These are phyloP conservation scores for Fusarium stilboides DNA, from an alignment of 2,329 filamentous ascomycete genomes.

Conservation along the genomic window DNA sequence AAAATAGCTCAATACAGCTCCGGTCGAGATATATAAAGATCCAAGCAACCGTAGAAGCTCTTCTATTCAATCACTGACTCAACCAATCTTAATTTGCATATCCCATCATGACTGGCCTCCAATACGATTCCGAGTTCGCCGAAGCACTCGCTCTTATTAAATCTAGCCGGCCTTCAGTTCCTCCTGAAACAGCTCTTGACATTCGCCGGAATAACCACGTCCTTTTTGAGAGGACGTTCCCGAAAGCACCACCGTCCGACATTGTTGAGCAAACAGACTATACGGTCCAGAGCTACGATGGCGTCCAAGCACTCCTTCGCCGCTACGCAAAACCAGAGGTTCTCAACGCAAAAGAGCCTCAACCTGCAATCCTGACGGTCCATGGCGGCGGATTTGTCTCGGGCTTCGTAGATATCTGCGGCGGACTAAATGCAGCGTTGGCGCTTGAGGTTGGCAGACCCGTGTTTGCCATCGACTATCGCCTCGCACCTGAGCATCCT, in stretches of 20 bases:
- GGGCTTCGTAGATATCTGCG: constrained; percentile 14
- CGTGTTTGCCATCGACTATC: constrained; percentile 44
- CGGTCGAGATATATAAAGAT: constrained; percentile 18
- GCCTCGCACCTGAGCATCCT: constrained; percentile 41
- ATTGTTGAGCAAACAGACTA: constrained; percentile 30
- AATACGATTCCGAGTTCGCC: constrained; percentile 42
- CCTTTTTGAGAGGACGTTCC: constrained; percentile 23
- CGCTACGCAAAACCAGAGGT: constrained; percentile 28
- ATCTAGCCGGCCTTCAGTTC: constrained; percentile 15
- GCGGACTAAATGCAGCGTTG: constrained; percentile 11
- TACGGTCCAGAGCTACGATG: constrained; percentile 34
- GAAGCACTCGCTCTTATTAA: constrained; percentile 30
- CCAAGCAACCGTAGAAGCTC: not conserved
- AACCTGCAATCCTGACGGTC: constrained; percentile 31
- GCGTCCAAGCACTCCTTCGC: constrained; percentile 28
- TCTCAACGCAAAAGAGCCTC: constrained; percentile 17
- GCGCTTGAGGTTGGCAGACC: constrained; percentile 21
- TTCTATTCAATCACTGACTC: not conserved
- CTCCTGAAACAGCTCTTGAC: constrained; percentile 28
- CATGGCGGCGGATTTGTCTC: constrained; percentile 42
- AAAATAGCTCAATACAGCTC: constrained; percentile 1
- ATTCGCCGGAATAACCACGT: constrained; percentile 24
- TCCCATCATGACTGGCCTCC: constrained; percentile 29
- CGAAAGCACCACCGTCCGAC: constrained; percentile 2
- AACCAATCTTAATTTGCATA: not conserved